phyloP scores from a whole-genome alignment of 257 asterid species.

The Cynanchum wilfordii region DNA sequence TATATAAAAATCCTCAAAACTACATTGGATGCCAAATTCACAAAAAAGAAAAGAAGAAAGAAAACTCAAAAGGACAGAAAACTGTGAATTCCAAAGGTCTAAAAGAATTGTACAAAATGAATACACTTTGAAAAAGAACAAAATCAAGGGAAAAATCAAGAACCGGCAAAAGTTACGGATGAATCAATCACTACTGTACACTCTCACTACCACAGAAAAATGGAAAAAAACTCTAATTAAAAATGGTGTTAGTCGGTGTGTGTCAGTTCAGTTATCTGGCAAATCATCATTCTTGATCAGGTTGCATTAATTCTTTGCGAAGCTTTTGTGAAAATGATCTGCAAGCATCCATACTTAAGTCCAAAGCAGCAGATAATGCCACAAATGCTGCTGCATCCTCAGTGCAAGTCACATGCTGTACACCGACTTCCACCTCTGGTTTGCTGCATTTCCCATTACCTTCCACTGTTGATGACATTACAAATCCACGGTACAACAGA shows the following conservation, averaged over 20 bases:
- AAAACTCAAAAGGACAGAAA: background rate
- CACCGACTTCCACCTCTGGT: slow-evolving; percentile 93
- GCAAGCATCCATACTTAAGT: slow-evolving; percentile 91
- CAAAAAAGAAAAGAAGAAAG: background rate
- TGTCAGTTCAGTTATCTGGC: slow-evolving; percentile 5
- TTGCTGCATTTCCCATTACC: slow-evolving; percentile 66
- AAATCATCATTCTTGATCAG: slow-evolving; percentile 36
- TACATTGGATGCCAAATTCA: slow-evolving; percentile 25
- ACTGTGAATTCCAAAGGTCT: slow-evolving; percentile 18
- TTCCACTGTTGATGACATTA: slow-evolving; percentile 78
- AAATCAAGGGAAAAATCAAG: slow-evolving; percentile 17
- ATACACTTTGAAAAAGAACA: slow-evolving; percentile 14
- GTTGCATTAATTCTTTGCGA: slow-evolving; percentile 76
- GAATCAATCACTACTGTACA: too few relatives aligned
- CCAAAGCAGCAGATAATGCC: slow-evolving; percentile 95
- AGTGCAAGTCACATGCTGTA: slow-evolving; percentile 83
- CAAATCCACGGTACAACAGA: slow-evolving; percentile 64
- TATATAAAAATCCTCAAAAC: background rate
- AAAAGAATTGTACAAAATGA: slow-evolving; percentile 29
- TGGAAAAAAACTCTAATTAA: background rate
- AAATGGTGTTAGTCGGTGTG: slow-evolving; percentile 12
- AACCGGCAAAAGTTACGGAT: slow-evolving; percentile 26
- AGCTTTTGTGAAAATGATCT: slow-evolving; percentile 66
- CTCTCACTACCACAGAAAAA: slow-evolving; percentile 20
- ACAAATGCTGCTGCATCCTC: slow-evolving; percentile 98